Percentiles rank a stretch among this genome's conserved stretches.
These are phyloP conservation scores for Xylaria sp. DNA, from an alignment of 2,329 filamentous ascomycete species.

Conservation along the genomic window DNA sequence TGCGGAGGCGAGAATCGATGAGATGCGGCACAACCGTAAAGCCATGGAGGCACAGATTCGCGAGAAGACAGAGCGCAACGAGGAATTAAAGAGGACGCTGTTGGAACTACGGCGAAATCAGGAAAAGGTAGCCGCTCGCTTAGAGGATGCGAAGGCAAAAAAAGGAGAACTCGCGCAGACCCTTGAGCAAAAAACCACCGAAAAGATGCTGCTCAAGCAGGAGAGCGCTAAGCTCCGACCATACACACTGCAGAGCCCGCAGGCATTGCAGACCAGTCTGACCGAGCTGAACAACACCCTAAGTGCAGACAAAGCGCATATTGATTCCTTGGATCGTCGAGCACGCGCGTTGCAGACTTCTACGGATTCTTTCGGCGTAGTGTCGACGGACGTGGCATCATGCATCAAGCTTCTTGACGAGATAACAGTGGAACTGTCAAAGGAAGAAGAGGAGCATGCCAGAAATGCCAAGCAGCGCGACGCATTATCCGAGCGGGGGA, in stretches of 20 bases:
- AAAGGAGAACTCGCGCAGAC: conserved; percentile 79
- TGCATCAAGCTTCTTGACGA: conserved; percentile 93
- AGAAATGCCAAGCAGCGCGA: conserved; percentile 86
- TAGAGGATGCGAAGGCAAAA: conserved; percentile 84
- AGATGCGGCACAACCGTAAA: conserved; percentile 82
- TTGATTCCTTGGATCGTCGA: conserved; percentile 87
- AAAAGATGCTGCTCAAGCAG: conserved; percentile 77
- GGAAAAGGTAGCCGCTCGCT: conserved; percentile 81
- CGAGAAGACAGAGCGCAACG: conserved; percentile 87
- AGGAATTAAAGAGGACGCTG: conserved; percentile 84
- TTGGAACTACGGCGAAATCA: conserved; percentile 84
- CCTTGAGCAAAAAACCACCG: conserved; percentile 77
- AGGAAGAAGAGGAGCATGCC: conserved; percentile 90
- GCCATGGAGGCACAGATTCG: conserved; percentile 83
- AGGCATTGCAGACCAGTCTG: conserved; percentile 82
- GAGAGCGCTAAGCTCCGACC: conserved; percentile 91
- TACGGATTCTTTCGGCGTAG: conserved; percentile 86
- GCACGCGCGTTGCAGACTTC: conserved; percentile 92
- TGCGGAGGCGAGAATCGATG: conserved; percentile 80
- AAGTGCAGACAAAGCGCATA: conserved; percentile 80
- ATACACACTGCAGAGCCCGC: conserved; percentile 90
- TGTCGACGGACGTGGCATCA: conserved; percentile 84
- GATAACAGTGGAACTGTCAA: conserved; percentile 82
- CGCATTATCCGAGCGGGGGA: conserved; percentile 85
- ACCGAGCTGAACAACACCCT: conserved; percentile 84